These are phyloP conservation scores for Yamadazyma dushanensis DNA, from an alignment of 1,139 yeast genomes.

Conservation along the genomic window DNA sequence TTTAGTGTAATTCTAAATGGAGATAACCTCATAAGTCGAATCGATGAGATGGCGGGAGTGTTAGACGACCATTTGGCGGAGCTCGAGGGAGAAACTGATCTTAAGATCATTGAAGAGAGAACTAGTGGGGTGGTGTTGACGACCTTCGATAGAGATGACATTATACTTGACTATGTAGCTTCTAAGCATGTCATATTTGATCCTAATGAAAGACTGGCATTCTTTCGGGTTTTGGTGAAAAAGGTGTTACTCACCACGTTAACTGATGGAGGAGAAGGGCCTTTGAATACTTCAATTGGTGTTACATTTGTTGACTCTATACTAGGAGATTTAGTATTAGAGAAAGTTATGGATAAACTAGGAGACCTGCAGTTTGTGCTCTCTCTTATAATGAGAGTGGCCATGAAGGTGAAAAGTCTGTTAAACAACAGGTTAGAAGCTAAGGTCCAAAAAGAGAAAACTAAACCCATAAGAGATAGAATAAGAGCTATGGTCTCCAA, in stretches of 20 bases:
- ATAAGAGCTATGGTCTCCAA: constrained; percentile 10
- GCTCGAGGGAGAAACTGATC: constrained; percentile 17
- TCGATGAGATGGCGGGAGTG: constrained; percentile 27
- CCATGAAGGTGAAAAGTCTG: constrained; percentile 4
- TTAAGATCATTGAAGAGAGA: constrained; percentile 19
- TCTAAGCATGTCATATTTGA: constrained; percentile 22
- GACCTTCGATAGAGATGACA: constrained; percentile 5
- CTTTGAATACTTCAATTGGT: constrained; percentile 29
- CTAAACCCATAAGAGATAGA: constrained; percentile 9
- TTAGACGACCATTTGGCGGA: constrained; percentile 29
- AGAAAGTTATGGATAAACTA: constrained; percentile 27
- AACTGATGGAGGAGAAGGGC: constrained; percentile 6
- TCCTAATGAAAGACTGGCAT: constrained; percentile 13
- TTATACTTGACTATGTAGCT: constrained; percentile 17
- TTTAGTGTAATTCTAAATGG: constrained; percentile 16
- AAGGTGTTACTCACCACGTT: constrained; percentile 24
- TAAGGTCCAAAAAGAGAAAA: too few relatives aligned
- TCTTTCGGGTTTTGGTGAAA: constrained; percentile 27
- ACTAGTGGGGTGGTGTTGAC: constrained; percentile 9
- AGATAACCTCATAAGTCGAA: constrained; percentile 15
- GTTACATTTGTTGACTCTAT: constrained; percentile 28
- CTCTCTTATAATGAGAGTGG: constrained; percentile 14
- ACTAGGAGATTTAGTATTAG: constrained; percentile 37
- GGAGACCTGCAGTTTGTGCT: constrained; percentile 33
- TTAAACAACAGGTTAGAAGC: background rate